Percentiles rank a stretch among this genome's conserved stretches.
phyloP scores from a whole-genome alignment of 441 rosid species.

The Gossypium trilobum region DNA sequence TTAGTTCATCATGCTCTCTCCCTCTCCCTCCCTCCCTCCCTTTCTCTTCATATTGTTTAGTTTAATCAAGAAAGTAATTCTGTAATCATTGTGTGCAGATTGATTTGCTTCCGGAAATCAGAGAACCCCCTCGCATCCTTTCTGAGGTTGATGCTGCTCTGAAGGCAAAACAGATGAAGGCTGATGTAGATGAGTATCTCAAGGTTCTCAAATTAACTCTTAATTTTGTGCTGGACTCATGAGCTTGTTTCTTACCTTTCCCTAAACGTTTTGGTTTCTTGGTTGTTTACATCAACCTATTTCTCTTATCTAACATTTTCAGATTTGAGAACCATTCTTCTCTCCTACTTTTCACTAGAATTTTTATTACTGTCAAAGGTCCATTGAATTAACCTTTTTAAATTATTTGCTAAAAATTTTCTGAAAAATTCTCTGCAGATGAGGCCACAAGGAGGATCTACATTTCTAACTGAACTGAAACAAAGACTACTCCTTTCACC shows the following conservation, averaged over 20 bases:
- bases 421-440: constrained; percentile 35
- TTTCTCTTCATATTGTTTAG: neutral
- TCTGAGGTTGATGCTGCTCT: constrained; percentile 94
- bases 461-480: constrained; percentile 69
- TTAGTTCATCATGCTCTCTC: neutral
- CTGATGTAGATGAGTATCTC: constrained; percentile 90
- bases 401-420: neutral
- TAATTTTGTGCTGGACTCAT: neutral
- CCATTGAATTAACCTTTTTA: neutral
- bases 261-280: neutral
- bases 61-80: constrained; percentile 2
- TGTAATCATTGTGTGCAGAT: constrained; percentile 38
- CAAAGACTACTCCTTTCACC: constrained; percentile 71
- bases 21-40: neutral
- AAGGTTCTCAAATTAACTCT: constrained; percentile 33
- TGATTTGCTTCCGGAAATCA: constrained; percentile 90
- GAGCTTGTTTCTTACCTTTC: neutral
- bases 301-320: neutral
- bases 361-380: neutral
- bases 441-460: constrained; percentile 66
- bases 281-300: neutral
- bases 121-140: constrained; percentile 72
- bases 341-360: neutral
- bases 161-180: constrained; percentile 76
- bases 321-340: neutral